These are phyloP conservation scores for Alternaria conjuncta DNA, from an alignment of 2,329 filamentous ascomycete genomes.

Conservation along the genomic window DNA sequence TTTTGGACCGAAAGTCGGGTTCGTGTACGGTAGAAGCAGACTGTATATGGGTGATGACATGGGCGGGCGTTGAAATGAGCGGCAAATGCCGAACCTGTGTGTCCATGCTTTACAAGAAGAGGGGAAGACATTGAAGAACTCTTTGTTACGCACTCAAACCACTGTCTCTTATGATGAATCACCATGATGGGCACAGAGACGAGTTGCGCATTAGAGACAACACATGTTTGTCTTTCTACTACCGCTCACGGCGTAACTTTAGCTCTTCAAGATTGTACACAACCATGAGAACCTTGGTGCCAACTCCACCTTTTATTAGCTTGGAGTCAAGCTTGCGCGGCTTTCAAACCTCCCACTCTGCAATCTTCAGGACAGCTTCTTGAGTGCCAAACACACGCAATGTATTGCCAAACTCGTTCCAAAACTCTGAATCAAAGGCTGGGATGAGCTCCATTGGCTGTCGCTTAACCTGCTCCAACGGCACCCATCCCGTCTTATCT, in stretches of 20 bases:
- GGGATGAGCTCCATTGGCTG: slow-evolving; percentile 58
- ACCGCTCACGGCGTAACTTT: not conserved
- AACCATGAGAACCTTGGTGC: not conserved
- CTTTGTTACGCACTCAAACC: not conserved
- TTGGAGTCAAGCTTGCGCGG: not conserved
- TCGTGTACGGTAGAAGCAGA: not conserved
- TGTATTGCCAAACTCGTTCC: slow-evolving; percentile 65
- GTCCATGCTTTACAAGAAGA: not conserved
- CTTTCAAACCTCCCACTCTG: slow-evolving; percentile 22
- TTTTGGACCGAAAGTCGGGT: not conserved
- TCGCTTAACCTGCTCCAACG: slow-evolving; percentile 26
- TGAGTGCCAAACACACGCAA: slow-evolving; percentile 66
- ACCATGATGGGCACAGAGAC: not conserved
- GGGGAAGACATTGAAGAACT: not conserved
- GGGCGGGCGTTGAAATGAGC: not conserved
- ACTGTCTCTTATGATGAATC: not conserved
- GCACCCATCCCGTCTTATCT: slow-evolving; percentile 27
- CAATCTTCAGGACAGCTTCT: slow-evolving; percentile 51
- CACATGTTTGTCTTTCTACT: not conserved
- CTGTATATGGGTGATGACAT: not conserved
- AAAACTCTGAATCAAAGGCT: slow-evolving; percentile 59
- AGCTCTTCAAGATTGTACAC: not conserved
- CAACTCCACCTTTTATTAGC: not conserved
- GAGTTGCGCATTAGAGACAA: not conserved
- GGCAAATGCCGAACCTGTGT: not conserved